A percentile compares a stretch with the other conserved stretches of the same genome.
phyloP scores from a whole-genome alignment of 169 alveolate species.

The Haemoproteus tartakovskyi region DNA sequence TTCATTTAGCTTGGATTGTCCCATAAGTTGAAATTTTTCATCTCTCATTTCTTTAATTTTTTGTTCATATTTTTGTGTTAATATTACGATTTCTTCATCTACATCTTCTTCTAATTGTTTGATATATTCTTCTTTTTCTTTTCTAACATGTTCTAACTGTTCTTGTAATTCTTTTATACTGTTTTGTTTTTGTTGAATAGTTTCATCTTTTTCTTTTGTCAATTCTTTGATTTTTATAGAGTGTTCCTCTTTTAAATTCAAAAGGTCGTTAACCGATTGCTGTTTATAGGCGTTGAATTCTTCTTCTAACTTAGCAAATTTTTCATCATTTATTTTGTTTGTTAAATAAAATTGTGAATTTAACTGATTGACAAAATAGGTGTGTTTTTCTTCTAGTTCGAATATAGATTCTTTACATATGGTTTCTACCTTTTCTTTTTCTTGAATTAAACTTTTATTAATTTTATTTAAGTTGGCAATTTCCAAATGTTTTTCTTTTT shows the following conservation, averaged over 20 bases:
- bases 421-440: constrained; percentile 47
- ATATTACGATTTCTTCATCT: constrained; percentile 56
- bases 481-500: constrained; percentile 43
- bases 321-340: constrained; percentile 57
- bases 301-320: constrained; percentile 39
- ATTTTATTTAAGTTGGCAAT: constrained; percentile 28
- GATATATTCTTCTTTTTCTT: constrained; percentile 44
- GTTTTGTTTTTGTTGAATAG: constrained; percentile 28
- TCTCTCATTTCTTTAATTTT: constrained; percentile 15
- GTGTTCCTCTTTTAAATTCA: constrained; percentile 34
- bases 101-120: constrained; percentile 54
- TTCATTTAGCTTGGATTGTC: constrained; percentile 33
- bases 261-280: constrained; percentile 18
- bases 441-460: constrained; percentile 38
- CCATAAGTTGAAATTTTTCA: constrained; percentile 28
- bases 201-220: constrained; percentile 9
- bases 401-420: constrained; percentile 27
- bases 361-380: constrained; percentile 51
- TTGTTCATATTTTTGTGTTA: constrained; percentile 46
- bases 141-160: constrained; percentile 23
- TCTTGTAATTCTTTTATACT: not conserved
- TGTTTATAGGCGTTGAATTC: constrained; percentile 37
- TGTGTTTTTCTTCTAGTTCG: constrained; percentile 60
- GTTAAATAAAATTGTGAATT: constrained; percentile 63
- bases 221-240: constrained; percentile 13